Conservation (phyloP, 495 filamentous ascomycete species). For the Podospora didyma region DNA sequence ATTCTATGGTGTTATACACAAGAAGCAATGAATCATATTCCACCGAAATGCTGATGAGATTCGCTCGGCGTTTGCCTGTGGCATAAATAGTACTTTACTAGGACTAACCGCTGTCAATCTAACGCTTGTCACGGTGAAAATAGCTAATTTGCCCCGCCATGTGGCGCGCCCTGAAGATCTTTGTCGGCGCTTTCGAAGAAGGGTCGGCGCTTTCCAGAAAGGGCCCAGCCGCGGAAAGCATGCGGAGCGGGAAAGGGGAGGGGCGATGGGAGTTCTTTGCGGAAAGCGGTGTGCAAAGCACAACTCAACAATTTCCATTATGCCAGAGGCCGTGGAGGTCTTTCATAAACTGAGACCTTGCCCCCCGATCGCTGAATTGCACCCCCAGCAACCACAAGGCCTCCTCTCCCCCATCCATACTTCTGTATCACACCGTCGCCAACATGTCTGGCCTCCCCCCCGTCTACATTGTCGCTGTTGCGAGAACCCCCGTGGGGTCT, state of each 20-base stretch:
- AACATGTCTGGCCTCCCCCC: constrained; percentile 53
- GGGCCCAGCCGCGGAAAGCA: neutral
- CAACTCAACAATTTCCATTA: constrained; percentile 3
- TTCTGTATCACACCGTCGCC: neutral
- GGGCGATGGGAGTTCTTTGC: neutral
- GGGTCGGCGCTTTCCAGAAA: neutral
- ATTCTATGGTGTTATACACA: too few species aligned
- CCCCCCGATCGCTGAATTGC: neutral
- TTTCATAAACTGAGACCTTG: neutral
- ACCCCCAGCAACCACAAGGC: neutral
- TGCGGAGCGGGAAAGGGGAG: neutral
- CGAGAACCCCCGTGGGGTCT: constrained; percentile 84
- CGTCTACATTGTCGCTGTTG: constrained; percentile 93
- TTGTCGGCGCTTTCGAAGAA: neutral
- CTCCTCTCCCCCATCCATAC: neutral
- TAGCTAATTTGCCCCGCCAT: neutral
- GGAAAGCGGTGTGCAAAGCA: constrained; percentile 1
- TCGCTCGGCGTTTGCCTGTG: too few species aligned
- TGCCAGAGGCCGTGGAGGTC: neutral
- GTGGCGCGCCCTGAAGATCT: neutral
- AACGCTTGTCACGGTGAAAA: neutral
- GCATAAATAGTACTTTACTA: too few species aligned
- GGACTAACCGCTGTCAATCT: too few species aligned
- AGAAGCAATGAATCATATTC: too few species aligned
- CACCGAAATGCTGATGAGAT: too few species aligned